Conservation (phyloP, 345 rosid genomes). For the Populus simonii region DNA sequence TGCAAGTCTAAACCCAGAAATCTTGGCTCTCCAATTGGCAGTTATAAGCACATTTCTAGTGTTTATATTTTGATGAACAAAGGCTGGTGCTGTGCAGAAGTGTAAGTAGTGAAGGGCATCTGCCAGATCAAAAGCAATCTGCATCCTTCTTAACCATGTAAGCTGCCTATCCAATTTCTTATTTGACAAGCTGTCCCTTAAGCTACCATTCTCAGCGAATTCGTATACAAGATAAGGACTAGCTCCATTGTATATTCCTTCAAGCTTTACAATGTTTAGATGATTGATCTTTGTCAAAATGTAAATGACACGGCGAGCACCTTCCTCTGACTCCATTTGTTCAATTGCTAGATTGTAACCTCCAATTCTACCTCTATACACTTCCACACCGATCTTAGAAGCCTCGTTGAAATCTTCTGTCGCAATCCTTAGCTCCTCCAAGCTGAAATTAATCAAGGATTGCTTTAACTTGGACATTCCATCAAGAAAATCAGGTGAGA, state of each 20-base stretch:
- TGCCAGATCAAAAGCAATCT: constrained; percentile 37
- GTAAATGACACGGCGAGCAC: constrained; percentile 26
- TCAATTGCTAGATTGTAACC: constrained; percentile 21
- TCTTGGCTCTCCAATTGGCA: constrained; percentile 34
- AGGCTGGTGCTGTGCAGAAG: constrained; percentile 29
- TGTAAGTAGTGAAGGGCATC: constrained; percentile 39
- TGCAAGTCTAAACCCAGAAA: constrained; percentile 32
- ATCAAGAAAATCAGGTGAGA: constrained; percentile 29
- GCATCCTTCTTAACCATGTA: constrained; percentile 35
- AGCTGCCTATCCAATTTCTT: constrained; percentile 22
- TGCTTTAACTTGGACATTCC: constrained; percentile 34
- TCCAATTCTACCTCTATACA: constrained; percentile 26
- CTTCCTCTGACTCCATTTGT: constrained; percentile 23
- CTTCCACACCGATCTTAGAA: constrained; percentile 20
- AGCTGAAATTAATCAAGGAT: constrained; percentile 27
- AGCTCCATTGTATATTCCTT: too few species aligned
- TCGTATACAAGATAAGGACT: constrained; percentile 8
- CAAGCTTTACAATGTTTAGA: too few species aligned
- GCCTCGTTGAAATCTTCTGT: constrained; percentile 28
- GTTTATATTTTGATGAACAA: constrained; percentile 25
- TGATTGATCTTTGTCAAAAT: neutral
- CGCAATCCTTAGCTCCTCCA: constrained; percentile 35
- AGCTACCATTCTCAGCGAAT: constrained; percentile 35
- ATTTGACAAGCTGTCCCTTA: constrained; percentile 29
- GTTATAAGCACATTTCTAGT: constrained; percentile 33